Percentiles rank a stretch among this genome's conserved stretches.
These are phyloP conservation scores for Phytophthora hybrid DNA, from an alignment of 352 stramenopile genomes.

Conservation along the genomic window DNA sequence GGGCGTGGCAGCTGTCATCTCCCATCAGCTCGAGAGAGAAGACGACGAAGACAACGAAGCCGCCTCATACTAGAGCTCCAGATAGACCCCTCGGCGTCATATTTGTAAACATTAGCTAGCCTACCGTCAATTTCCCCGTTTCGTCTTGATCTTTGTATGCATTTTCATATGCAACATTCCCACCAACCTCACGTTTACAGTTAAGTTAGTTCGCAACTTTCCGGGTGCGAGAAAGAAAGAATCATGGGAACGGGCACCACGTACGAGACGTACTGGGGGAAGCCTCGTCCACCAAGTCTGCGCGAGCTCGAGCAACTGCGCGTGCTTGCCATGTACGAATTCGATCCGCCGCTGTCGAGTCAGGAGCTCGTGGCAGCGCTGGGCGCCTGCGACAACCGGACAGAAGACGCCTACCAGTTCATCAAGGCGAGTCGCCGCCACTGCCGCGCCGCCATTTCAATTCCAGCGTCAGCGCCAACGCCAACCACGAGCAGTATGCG, in stretches of 20 bases:
- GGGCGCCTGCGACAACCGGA: constrained; percentile 50
- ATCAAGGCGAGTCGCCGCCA: constrained; percentile 51
- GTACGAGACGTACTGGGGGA: constrained; percentile 21
- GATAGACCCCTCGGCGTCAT: constrained; percentile 1
- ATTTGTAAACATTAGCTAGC: constrained; percentile 4
- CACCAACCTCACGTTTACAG: not conserved
- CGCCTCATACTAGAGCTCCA: constrained; percentile 14
- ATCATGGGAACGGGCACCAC: constrained; percentile 25
- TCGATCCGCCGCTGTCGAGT: constrained; percentile 51
- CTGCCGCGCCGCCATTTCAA: constrained; percentile 1
- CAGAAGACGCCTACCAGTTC: constrained; percentile 57
- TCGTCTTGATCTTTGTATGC: not conserved
- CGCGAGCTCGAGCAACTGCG: constrained; percentile 63
- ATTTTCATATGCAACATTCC: not conserved
- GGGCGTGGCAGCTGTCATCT: constrained; percentile 52
- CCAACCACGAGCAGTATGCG: constrained; percentile 8
- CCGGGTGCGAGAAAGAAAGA: not conserved
- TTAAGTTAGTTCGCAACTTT: not conserved
- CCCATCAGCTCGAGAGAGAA: constrained; percentile 48
- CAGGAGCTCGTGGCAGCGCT: constrained; percentile 62
- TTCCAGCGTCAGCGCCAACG: constrained; percentile 18
- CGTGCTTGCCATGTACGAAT: constrained; percentile 71
- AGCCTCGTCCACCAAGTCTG: constrained; percentile 40
- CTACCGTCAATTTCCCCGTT: constrained; percentile 21
- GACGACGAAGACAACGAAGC: constrained; percentile 25